These are phyloP conservation scores for Pseudotsuga menziesii DNA, from an alignment of 75 land plant species.

Conservation along the genomic window DNA sequence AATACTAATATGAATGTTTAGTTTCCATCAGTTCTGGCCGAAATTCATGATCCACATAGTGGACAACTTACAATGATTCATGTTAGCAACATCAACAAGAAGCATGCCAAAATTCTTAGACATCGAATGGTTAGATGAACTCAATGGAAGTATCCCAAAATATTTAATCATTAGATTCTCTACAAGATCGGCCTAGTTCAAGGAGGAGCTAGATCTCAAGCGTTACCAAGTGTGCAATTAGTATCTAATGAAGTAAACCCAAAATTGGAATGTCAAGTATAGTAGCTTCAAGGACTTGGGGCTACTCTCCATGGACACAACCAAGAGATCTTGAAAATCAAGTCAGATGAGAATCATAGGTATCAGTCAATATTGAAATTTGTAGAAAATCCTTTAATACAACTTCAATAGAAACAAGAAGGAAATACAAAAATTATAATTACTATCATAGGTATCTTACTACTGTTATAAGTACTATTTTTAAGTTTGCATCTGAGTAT, in stretches of 20 bases:
- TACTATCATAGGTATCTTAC: slow-evolving; percentile 34
- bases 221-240: slow-evolving; percentile 18
- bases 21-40: neutral
- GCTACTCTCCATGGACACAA: slow-evolving; percentile 29
- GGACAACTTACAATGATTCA: slow-evolving; percentile 14
- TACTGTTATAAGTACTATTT: slow-evolving; percentile 28
- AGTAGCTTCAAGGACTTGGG: slow-evolving; percentile 36
- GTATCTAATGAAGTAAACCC: slow-evolving; percentile 18
- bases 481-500: slow-evolving; percentile 42
- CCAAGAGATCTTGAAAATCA: slow-evolving; percentile 32
- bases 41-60: slow-evolving; percentile 14
- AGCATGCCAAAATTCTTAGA: slow-evolving; percentile 13
- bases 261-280: slow-evolving; percentile 37
- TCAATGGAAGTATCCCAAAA: slow-evolving; percentile 15
- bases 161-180: slow-evolving; percentile 9
- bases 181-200: slow-evolving; percentile 23
- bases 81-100: slow-evolving; percentile 22
- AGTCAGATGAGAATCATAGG: slow-evolving; percentile 47
- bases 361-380: slow-evolving; percentile 68
- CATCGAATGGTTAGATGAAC: slow-evolving; percentile 15
- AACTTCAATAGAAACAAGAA: slow-evolving; percentile 60
- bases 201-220: slow-evolving; percentile 27
- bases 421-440: too few species aligned
- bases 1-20: slow-evolving; percentile 15
- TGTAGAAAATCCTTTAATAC: slow-evolving; percentile 68